Conservation (phyloP, 805 yeast genomes). For the Saturnispora diversa region DNA sequence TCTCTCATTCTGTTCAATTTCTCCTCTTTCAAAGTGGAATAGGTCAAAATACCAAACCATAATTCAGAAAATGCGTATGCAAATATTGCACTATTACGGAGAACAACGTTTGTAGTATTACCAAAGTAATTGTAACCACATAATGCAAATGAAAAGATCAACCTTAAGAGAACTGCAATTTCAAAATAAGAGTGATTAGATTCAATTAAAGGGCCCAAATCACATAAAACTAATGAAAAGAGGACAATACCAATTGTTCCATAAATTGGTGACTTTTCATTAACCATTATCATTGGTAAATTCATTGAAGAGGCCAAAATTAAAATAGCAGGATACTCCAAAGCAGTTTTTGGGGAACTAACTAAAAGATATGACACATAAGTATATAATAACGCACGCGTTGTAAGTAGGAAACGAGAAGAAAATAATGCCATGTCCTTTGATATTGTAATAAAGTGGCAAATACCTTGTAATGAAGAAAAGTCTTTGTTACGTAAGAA, state of each 20-base stretch:
- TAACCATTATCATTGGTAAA: slow-evolving; percentile 27
- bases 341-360: slow-evolving; percentile 20
- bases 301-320: slow-evolving; percentile 27
- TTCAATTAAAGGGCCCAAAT: slow-evolving; percentile 50
- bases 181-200: slow-evolving; percentile 44
- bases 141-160: slow-evolving; percentile 40
- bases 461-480: background rate
- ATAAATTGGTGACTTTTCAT: slow-evolving; percentile 28
- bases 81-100: slow-evolving; percentile 60
- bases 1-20: slow-evolving; percentile 41
- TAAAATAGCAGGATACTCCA: slow-evolving; percentile 26
- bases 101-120: slow-evolving; percentile 28
- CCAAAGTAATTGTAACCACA: slow-evolving; percentile 44
- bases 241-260: slow-evolving; percentile 45
- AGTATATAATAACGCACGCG: slow-evolving; percentile 19
- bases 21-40: slow-evolving; percentile 58
- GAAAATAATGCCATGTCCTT: slow-evolving; percentile 26
- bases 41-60: slow-evolving; percentile 61
- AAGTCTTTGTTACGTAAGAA: too few species aligned
- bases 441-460: background rate
- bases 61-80: slow-evolving; percentile 54
- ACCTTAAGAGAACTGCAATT: slow-evolving; percentile 50
- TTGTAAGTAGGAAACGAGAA: slow-evolving; percentile 19
- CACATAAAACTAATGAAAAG: slow-evolving; percentile 38
- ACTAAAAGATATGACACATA: slow-evolving; percentile 21